phyloP scores from a whole-genome alignment of 2,329 filamentous ascomycete species.

The Lachnellula subtilissima region DNA sequence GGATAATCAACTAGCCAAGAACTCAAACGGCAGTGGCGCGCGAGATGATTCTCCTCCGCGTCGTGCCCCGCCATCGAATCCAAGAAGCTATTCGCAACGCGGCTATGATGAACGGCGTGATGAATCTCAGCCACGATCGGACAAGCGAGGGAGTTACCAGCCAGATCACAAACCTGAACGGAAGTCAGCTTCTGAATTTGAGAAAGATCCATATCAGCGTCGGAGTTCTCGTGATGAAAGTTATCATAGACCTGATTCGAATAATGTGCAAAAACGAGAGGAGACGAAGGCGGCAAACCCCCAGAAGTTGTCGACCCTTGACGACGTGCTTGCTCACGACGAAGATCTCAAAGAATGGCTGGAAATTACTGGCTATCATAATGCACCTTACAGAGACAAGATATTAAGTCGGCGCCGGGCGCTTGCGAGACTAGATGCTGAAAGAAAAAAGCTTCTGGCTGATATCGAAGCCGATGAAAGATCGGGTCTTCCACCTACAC shows the following conservation, averaged over 20 bases:
- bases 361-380: constrained; percentile 32
- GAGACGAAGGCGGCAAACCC: constrained; percentile 15
- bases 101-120: constrained; percentile 20
- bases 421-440: constrained; percentile 31
- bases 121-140: constrained; percentile 16
- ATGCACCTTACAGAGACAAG: constrained; percentile 31
- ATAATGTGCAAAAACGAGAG: constrained; percentile 10
- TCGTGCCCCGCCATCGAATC: constrained; percentile 12
- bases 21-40: neutral
- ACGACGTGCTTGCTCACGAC: constrained; percentile 24
- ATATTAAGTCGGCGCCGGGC: constrained; percentile 25
- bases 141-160: constrained; percentile 8
- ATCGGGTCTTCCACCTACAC: constrained; percentile 10
- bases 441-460: constrained; percentile 28
- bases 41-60: constrained; percentile 18
- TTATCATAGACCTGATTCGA: constrained; percentile 1
- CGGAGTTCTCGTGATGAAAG: constrained; percentile 19
- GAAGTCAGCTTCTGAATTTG: constrained; percentile 14
- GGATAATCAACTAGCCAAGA: constrained; percentile 5
- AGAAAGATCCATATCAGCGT: constrained; percentile 11
- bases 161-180: constrained; percentile 17
- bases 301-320: constrained; percentile 20
- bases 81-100: constrained; percentile 11
- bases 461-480: constrained; percentile 27
- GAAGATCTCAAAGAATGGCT: constrained; percentile 34